Conservation (phyloP, 2,329 filamentous ascomycete genomes). For the Aspergillus quadricinctus region DNA sequence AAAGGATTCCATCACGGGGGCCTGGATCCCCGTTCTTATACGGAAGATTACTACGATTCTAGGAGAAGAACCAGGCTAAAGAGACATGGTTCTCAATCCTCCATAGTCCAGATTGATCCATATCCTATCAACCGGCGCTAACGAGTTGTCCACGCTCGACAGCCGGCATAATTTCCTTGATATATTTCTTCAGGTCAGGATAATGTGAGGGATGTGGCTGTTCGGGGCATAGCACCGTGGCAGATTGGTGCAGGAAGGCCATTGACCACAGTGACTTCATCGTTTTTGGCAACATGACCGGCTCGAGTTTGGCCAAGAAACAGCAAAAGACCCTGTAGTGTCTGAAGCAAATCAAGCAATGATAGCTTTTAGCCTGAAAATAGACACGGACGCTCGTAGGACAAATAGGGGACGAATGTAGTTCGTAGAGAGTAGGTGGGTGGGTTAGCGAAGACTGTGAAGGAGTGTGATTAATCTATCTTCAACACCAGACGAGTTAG, state of each 20-base stretch:
- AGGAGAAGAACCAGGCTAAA: background rate
- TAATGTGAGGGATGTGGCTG: background rate
- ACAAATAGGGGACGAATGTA: background rate
- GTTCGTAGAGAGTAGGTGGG: too few relatives aligned
- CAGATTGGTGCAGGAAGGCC: background rate
- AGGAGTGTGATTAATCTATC: background rate
- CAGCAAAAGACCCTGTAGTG: background rate
- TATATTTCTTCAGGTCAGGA: background rate
- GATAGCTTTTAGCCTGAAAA: background rate
- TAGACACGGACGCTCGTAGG: background rate
- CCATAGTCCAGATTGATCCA: background rate
- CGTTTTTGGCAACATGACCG: background rate
- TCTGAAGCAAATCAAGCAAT: background rate
- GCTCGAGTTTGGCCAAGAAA: background rate
- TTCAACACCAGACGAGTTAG: background rate
- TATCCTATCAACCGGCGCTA: background rate
- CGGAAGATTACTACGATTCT: background rate
- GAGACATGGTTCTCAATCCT: background rate
- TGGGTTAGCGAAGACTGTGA: background rate
- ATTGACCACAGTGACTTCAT: background rate
- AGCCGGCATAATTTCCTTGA: background rate
- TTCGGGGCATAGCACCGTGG: background rate
- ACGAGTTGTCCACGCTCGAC: background rate
- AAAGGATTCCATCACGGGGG: background rate
- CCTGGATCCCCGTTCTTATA: background rate